Evolutionary conservation across 2,329 filamentous ascomycete species (phyloP), one percentile per base, ranked within the genome.

Genomic region (Endoconidiophora laricicola): DNA sequence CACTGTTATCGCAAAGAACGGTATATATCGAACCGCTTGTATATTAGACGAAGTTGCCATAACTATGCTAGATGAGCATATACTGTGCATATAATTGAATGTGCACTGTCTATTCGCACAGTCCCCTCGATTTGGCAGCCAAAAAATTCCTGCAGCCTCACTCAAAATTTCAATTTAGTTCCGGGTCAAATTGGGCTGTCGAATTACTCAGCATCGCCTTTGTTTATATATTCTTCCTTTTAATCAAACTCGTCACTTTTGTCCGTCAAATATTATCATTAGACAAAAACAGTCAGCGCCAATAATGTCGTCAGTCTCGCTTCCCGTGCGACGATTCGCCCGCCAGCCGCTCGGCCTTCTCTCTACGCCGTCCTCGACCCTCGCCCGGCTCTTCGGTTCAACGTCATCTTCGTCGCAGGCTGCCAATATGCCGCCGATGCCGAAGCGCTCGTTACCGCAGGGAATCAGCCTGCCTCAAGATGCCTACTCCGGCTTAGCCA

Each of bases 71-170:
- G 1, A 33, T 2, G 29, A 33, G 29, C 7, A 24, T 7, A 22
- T 36, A 47, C 45, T 47, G 45, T 47, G 37, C 29, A n/a, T 6
- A 37, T 1, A 6, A 44, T 1, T 2, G 3, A 16, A 1, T 4
- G 24, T 36, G 10, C 22, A 45, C 43, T 33, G 48, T 50, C 3
- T 29, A 22, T 9, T 4, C 16, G 10, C 45, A 52, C 50, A 29
- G 50, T 52, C 45, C 42, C 41, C 29, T 52, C 50, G 18, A 48
- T 46, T 33, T 33, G 14, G 37, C 43, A 10, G 39, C 12, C 41
- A 46, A 48, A 44, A 26, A 52, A 52, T 40, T 45, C 46, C 46
- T 52, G 41, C 50, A 52, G 50, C 50, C 50, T 45, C 44, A 46
- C 44, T 36, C 29, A 46, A 22, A 46, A 46, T 6, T 22, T 29